Base-by-base conservation (phyloP, 108 stramenopile species). In the Parietichytrium sp. region DNA sequence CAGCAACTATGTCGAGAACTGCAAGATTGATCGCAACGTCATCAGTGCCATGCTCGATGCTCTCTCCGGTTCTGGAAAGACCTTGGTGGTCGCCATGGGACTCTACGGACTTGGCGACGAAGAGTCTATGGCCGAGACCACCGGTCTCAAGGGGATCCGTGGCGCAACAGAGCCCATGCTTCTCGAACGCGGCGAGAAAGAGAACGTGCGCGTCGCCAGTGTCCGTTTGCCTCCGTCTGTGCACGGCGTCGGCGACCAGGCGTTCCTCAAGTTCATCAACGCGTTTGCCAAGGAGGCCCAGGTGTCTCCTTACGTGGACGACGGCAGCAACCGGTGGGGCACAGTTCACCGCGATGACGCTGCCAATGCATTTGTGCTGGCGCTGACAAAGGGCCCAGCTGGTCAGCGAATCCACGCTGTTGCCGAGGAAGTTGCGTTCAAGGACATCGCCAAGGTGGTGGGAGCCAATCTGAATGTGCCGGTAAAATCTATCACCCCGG, bases 331-430 rank as follows among this genome's bases (percentile, higher is more conserved):
- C 55, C 55, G 55, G 36, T 72, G 55, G 55, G 55, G 36, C 29
- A 23, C 55, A 4, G 55, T 72, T 16, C 55, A 72, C 29, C 55
- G 55, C 38, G 55, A 72, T 18, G 55, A 72, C 38, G 55, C 55
- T 23, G 55, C 55, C 4, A 16, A 23, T 31, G 55, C 55, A 6
- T 72, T 72, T 18, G 55, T 72, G 4, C 55, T 72, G 4, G 55
- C 55, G 38, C 8, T 72, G 55, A 72, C 55, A 0, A 72, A 72
- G 38, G 55, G 55, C 23, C 55, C 55, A 20, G 55, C 20, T 23
- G 55, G 55, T 4, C 55, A 72, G 55, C 30, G 55, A 4, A 31
- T 31, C 0, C 55, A 72, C 42, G 55, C 55, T 0, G 55, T 72
- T 13, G 55, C 55, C 15, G 55, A 72, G 55, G 54, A 15, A 26